Evolutionary conservation across 306 rosid genomes (phyloP), one percentile per base, ranked within the genome.

Genomic region (Albizia julibrissin): DNA sequence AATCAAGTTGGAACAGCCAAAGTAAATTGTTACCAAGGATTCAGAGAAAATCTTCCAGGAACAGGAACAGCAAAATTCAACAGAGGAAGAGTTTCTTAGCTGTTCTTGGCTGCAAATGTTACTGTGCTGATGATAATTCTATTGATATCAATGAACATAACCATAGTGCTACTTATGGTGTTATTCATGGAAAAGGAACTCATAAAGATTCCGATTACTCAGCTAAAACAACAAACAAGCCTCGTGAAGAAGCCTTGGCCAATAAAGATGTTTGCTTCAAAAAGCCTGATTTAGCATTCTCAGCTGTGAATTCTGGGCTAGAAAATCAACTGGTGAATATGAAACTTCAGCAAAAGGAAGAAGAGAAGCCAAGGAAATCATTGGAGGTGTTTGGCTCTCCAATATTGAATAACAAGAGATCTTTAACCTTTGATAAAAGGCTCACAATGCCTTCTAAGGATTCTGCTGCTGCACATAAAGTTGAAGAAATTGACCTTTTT

Each of bases 301-400:
- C 88, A n/a, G 67, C 69, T 8, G 54, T 82, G 54, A 83, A 78
- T 62, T 6, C 83, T 15, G 84, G 71, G 62, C 64, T 24, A 40
- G 87, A 49, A 76, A 82, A 77, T 14, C 81, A 83, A 52, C 82
- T 76, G 12, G 64, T 61, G 16, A 84, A 84, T 75, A 66, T 83
- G 80, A 78, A 83, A 73, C 65, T 74, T 72, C 58, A 78, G 78
- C 78, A 64, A 77, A 86, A 66, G 13, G 81, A 81, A 34, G 89
- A 84, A 71, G 85, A 83, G 67, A 72, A 64, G 31, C 80, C 82
- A 58, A 82, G 87, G 52, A 88, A 92, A 83, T 91, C 98, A 74
- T 39, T 92, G 9, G 99, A 93, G 79, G 97, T 91, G 18, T 93
- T 87, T 82, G 96, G 97, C 2, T 89, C 96, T 1, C 92, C 94